These are phyloP conservation scores for Tetrahymena borealis DNA, from an alignment of 73 alveolate species.

Conservation along the genomic window DNA sequence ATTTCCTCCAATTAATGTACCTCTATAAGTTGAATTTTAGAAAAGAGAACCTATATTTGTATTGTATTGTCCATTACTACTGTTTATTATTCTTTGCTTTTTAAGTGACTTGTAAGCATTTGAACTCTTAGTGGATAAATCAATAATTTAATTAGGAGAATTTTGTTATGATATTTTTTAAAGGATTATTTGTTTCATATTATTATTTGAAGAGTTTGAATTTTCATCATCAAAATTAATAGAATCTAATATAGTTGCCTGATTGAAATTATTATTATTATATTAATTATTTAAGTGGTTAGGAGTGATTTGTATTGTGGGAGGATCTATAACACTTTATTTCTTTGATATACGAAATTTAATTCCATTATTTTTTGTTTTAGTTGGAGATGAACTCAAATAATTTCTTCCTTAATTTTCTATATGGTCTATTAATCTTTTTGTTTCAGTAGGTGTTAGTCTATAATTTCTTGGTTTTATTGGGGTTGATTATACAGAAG, in stretches of 20 bases:
- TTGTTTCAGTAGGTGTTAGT: neutral
- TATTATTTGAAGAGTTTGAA: neutral
- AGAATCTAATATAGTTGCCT: neutral
- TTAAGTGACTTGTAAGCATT: neutral
- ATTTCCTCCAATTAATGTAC: too few relatives aligned
- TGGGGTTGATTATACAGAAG: neutral
- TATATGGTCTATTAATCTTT: neutral
- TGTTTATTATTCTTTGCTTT: neutral
- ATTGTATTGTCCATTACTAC: neutral
- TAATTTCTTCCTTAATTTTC: neutral
- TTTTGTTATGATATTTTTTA: neutral
- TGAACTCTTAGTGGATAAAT: neutral
- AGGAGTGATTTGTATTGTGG: neutral
- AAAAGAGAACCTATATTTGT: neutral
- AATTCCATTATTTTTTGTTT: neutral
- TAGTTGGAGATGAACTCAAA: neutral
- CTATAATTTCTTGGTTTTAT: neutral
- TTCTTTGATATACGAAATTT: neutral
- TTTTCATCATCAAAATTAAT: neutral
- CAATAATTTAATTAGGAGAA: neutral
- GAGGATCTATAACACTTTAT: neutral
- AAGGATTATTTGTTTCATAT: neutral
- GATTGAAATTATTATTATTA: neutral
- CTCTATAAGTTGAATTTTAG: neutral
- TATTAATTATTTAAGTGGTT: neutral